Evolutionary conservation across 75 land plant genomes (phyloP).

Genomic region (Sequoia sempervirens): DNA sequence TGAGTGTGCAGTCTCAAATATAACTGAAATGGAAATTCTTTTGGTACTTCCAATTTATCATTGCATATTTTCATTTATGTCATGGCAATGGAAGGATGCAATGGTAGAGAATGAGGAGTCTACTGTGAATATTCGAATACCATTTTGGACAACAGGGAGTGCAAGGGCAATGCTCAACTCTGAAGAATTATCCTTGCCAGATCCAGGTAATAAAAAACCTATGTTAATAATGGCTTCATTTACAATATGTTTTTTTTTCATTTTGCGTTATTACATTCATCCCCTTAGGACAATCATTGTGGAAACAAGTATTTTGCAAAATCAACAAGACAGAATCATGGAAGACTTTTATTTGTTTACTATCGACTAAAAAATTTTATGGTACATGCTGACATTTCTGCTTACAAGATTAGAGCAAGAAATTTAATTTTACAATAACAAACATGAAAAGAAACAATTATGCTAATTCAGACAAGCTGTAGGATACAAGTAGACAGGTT

Average conservation of each 20-base stretch:
- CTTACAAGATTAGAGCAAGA: neutral
- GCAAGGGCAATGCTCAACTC: slow-evolving; percentile 45
- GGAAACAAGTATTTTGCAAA: neutral
- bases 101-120: slow-evolving; percentile 23
- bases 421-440: neutral
- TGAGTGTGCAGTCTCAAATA: neutral
- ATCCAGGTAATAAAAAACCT: slow-evolving; percentile 44
- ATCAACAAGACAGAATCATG: neutral
- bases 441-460: neutral
- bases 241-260: neutral
- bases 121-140: slow-evolving; percentile 62
- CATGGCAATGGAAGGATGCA: neutral
- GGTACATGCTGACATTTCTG: neutral
- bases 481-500: neutral
- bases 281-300: neutral
- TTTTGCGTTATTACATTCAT: neutral
- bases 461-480: neutral
- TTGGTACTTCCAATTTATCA: neutral
- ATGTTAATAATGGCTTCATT: neutral
- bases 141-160: slow-evolving; percentile 57
- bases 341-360: neutral
- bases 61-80: neutral
- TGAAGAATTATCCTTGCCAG: slow-evolving; percentile 33
- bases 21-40: neutral
- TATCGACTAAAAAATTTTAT: neutral